Base-by-base conservation (phyloP, 2,329 filamentous ascomycete species). In the Hymenoscyphus linearis region DNA sequence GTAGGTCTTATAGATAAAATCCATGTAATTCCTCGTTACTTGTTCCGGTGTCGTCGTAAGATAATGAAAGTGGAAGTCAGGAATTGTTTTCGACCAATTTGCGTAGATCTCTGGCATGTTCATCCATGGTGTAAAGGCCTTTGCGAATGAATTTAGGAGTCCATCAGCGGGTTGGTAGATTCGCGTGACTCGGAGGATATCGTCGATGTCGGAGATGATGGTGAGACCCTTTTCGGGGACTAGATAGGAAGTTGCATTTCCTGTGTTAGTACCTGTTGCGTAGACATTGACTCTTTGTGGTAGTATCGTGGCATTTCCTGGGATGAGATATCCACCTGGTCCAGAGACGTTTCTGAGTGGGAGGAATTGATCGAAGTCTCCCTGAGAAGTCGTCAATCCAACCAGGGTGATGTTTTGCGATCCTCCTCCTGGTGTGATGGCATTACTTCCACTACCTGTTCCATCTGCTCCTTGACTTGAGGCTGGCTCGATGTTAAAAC, bases 41-140 rank as follows among this genome's bases (percentile, higher is more conserved):
- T 93, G 89, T 74, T 92, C 89, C 0, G 89, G 89, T 0, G 89
- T 91, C 0, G 89, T 93, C 0, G 89, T 93, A 22, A 93, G 79
- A 75, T 93, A 93, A 75, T 92, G 89, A 77, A 92, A 93, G 72
- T 92, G 89, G 64, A 86, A 79, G 69, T 90, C 81, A 0, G 84
- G 81, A 14, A 90, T 78, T 25, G 79, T 83, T n/a, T 76, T 75
- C 1, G 82, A 85, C 88, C 89, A 92, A 70, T 91, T 90, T 66
- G 85, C 83, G 72, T 91, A 93, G 66, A 92, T 86, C 2, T 85
- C 80, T 0, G 89, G 89, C 90, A 93, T 93, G 74, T 92, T 88
- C 79, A 87, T 79, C 89, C 89, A 93, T 0, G 83, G 79, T 0
- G 79, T 81, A 71, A 90, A 93, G 0, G 86, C 79, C 3, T 84